These are phyloP conservation scores for Paracorniculantispora psalliotae DNA, from an alignment of 2,329 filamentous ascomycete species.

Conservation along the genomic window DNA sequence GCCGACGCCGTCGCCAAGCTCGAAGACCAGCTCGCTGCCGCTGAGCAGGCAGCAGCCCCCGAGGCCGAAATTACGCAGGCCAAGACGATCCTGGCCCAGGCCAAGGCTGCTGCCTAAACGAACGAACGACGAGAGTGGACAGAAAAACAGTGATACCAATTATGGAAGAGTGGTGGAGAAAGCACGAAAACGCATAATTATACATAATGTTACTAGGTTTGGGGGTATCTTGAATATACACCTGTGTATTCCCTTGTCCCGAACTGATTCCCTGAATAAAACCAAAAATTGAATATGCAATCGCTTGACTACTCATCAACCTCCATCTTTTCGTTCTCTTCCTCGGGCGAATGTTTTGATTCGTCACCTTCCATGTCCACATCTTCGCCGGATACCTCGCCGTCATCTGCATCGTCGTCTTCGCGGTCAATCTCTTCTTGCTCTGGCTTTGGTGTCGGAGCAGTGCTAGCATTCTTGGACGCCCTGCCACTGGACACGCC, in stretches of 20 bases:
- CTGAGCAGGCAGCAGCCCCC: conserved; percentile 41
- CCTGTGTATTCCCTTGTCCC: not conserved
- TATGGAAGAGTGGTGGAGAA: not conserved
- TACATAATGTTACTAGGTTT: not conserved
- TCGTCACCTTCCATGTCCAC: conserved; percentile 1
- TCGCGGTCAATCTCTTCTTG: conserved; percentile 8
- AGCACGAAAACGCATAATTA: not conserved
- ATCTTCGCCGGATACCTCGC: conserved; percentile 38
- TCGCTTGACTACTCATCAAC: conserved; percentile 38
- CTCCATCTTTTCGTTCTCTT: conserved; percentile 57
- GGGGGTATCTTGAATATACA: conserved; percentile 19
- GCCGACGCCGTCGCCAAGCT: conserved; percentile 65
- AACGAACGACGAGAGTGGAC: not conserved
- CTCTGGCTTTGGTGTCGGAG: conserved; percentile 22
- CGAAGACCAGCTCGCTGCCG: conserved; percentile 69
- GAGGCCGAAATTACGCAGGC: conserved; percentile 51
- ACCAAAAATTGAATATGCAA: conserved; percentile 9
- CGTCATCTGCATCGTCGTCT: conserved; percentile 47
- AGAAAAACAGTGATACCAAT: conserved; percentile 17
- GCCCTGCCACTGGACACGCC: conserved; percentile 19
- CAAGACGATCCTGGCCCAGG: conserved; percentile 47
- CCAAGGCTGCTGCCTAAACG: conserved; percentile 30
- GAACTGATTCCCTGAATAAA: not conserved
- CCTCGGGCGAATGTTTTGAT: conserved; percentile 28
- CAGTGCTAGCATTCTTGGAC: conserved; percentile 23